Base-by-base conservation (phyloP, 1,139 yeast genomes). In the Nematodospora anomalae region DNA sequence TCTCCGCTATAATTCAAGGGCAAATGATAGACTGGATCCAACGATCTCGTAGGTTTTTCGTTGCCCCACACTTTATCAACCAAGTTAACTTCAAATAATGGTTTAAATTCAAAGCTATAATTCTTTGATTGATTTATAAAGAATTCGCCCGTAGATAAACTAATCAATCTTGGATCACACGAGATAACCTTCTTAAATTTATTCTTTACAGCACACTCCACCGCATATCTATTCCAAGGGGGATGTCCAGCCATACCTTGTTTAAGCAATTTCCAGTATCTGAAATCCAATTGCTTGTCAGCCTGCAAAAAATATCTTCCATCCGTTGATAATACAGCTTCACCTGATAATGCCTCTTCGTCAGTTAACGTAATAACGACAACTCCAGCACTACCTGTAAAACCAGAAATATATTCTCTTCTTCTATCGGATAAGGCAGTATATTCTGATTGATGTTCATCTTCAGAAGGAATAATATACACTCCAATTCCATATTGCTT, bases 381-480 rank as follows among this genome's bases (percentile, higher is more conserved):
- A 15, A 75, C 55, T 8, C 83, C 83, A 7, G 81, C 77, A 49
- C 79, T 72, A 1, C 83, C 83, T 2, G 79, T 71, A 46, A 77
- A 77, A 0, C 78, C 82, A 12, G 72, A 56, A 11, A 77, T 63
- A 44, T 47, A 77, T 43, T 67, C 77, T 38, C 81, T 58, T 36
- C 81, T 59, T 36, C 66, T 73, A 41, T 77, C 82, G 2, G 76
- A 66, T 12, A 62, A 52, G 0, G 80, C 67, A 1, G 80, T 73
- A 44, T 74, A 69, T 43, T 77, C 82, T 10, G 77, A 68, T 44
- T 71, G 79, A 49, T 77, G 83, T 42, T 76, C 80, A 50, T 77
- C 83, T 47, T 74, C 81, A n/a, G 78, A 71, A 2, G 83, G 81
- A 6, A 77, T 60, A 22, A 77, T 64, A 46, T 77, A 77, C 2